Percentiles rank a stretch among this genome's conserved stretches.
Conservation (phyloP, 2,329 filamentous ascomycete species). For the Hymenotorrendiella dingleyae region DNA sequence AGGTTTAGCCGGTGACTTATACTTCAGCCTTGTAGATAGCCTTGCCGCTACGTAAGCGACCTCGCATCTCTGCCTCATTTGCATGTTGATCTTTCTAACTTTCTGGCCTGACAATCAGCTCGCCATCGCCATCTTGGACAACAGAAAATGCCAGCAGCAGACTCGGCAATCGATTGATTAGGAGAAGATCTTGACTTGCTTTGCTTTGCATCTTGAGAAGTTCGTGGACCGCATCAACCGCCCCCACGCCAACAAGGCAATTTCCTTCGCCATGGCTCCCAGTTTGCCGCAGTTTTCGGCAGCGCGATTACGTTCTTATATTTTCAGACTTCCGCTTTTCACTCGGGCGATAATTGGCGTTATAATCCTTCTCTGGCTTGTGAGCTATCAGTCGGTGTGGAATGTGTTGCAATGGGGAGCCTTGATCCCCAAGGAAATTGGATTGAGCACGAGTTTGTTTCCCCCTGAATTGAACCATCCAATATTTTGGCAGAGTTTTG, state of each 20-base stretch:
- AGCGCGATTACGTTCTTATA: conserved; percentile 69
- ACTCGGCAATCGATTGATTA: not conserved
- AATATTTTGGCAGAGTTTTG: not conserved
- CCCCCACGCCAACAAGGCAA: not conserved
- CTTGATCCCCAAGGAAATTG: conserved; percentile 71
- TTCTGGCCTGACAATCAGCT: no score
- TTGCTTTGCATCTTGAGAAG: no score
- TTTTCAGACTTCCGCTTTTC: conserved; percentile 80
- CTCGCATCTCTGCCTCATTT: no score
- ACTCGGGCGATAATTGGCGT: conserved; percentile 65
- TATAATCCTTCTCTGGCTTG: conserved; percentile 64
- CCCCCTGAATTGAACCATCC: not conserved
- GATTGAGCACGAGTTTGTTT: conserved; percentile 61
- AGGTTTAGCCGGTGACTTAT: no score
- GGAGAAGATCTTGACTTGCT: not conserved
- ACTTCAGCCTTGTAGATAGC: no score
- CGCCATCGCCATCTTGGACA: not conserved
- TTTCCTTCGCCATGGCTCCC: conserved; percentile 22
- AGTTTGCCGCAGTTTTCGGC: conserved; percentile 55
- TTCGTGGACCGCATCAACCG: not conserved
- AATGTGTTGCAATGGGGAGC: conserved; percentile 71
- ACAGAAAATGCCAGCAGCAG: conserved; percentile 5
- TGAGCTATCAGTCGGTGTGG: conserved; percentile 64
- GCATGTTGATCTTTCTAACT: no score
- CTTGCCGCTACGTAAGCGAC: no score